Conservation (phyloP, 176 grass and related monocot genomes). For the Ensete ventricosum region DNA sequence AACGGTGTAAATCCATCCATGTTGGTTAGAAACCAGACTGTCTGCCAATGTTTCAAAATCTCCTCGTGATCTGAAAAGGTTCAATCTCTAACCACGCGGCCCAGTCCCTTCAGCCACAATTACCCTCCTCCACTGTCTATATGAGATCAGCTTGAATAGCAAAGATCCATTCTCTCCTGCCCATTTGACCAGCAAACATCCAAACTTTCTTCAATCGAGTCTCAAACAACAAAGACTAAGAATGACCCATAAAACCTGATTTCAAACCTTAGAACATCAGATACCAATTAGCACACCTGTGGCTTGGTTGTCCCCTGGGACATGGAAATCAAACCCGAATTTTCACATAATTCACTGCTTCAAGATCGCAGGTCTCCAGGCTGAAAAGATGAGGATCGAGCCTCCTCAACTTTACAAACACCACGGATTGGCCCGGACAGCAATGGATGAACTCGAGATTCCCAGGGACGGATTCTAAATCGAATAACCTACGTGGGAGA, state of each 20-base stretch:
- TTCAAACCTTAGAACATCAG: neutral
- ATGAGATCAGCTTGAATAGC: neutral
- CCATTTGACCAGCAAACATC: too few relatives aligned
- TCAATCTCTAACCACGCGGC: neutral
- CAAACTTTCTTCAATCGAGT: neutral
- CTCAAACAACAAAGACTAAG: neutral
- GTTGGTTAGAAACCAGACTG: neutral
- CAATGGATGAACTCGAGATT: neutral
- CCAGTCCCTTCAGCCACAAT: neutral
- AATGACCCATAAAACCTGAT: neutral
- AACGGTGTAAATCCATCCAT: constrained; percentile 8
- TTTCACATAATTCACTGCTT: neutral
- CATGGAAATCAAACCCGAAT: neutral
- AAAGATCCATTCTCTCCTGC: neutral
- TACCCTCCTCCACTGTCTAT: neutral
- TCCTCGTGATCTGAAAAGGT: neutral
- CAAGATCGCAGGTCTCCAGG: neutral
- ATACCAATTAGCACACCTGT: neutral
- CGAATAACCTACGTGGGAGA: neutral
- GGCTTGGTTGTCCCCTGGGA: neutral
- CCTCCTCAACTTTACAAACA: neutral
- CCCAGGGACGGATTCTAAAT: neutral
- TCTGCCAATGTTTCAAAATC: neutral
- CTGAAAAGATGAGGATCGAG: neutral
- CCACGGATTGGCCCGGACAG: neutral